These are phyloP conservation scores for Xerocomus spinulosus DNA, from an alignment of 768 basidiomycete species.

Conservation along the genomic window DNA sequence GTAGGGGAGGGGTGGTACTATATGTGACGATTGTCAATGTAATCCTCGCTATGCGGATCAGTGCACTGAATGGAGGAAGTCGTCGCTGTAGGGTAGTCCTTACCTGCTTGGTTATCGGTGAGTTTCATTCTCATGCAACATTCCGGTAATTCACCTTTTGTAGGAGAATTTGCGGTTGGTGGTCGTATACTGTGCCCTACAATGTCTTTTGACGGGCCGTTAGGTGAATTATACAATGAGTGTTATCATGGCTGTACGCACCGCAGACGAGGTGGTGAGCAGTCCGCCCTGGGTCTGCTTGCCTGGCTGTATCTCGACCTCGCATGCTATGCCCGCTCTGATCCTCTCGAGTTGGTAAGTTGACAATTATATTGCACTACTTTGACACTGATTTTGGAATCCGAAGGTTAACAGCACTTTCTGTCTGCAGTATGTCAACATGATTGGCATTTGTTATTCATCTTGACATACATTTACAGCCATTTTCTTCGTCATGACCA, in stretches of 20 bases:
- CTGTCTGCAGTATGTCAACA: constrained; percentile 15
- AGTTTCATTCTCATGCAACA: neutral
- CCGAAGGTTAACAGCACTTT: constrained; percentile 15
- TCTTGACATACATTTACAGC: constrained; percentile 9
- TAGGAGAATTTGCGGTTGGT: constrained; percentile 20
- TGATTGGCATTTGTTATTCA: neutral
- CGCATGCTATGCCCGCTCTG: constrained; percentile 9
- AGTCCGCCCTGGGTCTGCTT: constrained; percentile 15
- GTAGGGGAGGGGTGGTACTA: constrained; percentile 18
- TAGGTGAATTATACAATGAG: constrained; percentile 18
- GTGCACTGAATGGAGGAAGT: constrained; percentile 11
- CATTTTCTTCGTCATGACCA: constrained; percentile 15
- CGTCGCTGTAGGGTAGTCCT: constrained; percentile 3
- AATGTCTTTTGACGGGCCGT: neutral
- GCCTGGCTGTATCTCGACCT: constrained; percentile 13
- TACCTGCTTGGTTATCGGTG: constrained; percentile 15
- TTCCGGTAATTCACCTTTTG: neutral
- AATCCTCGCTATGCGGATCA: constrained; percentile 17
- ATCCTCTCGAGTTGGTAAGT: constrained; percentile 23
- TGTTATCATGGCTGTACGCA: constrained; percentile 13
- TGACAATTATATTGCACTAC: neutral
- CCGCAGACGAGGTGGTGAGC: constrained; percentile 6
- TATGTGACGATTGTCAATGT: constrained; percentile 19
- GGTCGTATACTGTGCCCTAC: neutral
- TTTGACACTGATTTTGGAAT: constrained; percentile 5